Percentiles rank a stretch among this genome's conserved stretches.
phyloP scores from a whole-genome alignment of 192 early-diverging fungal genomes.

The Dimargaris verticillata region DNA sequence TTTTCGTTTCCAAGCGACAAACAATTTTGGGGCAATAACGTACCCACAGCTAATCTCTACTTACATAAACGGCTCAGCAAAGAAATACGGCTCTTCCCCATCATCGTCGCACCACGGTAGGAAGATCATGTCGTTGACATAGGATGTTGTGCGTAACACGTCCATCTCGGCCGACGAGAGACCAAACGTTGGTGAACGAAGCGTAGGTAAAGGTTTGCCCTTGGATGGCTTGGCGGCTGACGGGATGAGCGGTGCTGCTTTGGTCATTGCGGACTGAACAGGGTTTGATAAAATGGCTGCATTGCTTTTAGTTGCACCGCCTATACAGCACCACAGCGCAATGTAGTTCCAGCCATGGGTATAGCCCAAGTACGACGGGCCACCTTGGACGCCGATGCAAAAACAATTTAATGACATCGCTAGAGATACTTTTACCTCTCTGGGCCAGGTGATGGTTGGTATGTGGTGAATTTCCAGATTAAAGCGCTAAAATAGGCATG shows the following conservation, averaged over 20 bases:
- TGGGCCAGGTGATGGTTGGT: not conserved
- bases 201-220: not conserved
- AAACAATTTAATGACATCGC: not conserved
- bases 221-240: not conserved
- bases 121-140: conserved; percentile 52
- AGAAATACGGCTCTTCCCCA: conserved; percentile 38
- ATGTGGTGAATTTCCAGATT: not conserved
- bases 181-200: not conserved
- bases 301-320: not conserved
- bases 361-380: not conserved
- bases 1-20: no score
- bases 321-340: not conserved
- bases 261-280: not conserved
- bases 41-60: no score
- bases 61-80: conserved; percentile 26
- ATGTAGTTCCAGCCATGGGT: no score
- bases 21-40: no score
- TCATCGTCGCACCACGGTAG: conserved; percentile 60
- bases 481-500: not conserved
- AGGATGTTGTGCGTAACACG: conserved; percentile 47
- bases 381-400: not conserved
- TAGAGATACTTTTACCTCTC: not conserved
- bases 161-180: conserved; percentile 30
- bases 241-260: not conserved
- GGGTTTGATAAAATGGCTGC: not conserved